These are phyloP conservation scores for Debaryomyces psychrophilus DNA, from an alignment of 1,139 yeast species.

Conservation along the genomic window DNA sequence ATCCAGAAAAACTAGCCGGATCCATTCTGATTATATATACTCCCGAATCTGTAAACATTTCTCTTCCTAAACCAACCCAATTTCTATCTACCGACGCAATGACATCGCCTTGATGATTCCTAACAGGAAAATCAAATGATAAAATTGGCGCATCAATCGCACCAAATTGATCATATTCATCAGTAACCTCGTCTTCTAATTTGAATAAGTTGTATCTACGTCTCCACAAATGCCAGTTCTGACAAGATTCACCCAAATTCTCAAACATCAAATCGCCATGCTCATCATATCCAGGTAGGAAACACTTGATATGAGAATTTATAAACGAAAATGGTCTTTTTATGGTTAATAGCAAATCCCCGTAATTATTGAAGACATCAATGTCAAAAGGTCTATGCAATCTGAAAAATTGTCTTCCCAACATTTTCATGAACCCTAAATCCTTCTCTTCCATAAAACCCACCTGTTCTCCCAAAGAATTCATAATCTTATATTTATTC, in stretches of 20 bases:
- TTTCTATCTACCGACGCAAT: constrained; percentile 84
- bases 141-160: constrained; percentile 84
- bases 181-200: constrained; percentile 46
- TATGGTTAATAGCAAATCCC: constrained; percentile 69
- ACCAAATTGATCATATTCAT: constrained; percentile 73
- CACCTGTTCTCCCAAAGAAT: constrained; percentile 68
- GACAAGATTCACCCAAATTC: constrained; percentile 80
- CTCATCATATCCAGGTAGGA: constrained; percentile 56
- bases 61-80: constrained; percentile 95
- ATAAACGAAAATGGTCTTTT: constrained; percentile 83
- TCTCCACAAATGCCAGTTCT: constrained; percentile 95
- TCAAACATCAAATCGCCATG: constrained; percentile 46
- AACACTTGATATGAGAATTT: constrained; percentile 81
- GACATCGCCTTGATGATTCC: constrained; percentile 57
- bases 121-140: constrained; percentile 82
- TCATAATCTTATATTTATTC: constrained; percentile 74
- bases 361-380: constrained; percentile 73
- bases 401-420: constrained; percentile 79
- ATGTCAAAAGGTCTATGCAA: constrained; percentile 87
- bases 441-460: constrained; percentile 87
- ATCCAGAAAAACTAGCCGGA: constrained; percentile 59
- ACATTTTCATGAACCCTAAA: constrained; percentile 64
- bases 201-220: constrained; percentile 79
- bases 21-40: constrained; percentile 87
- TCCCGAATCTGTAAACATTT: constrained; percentile 91